These are phyloP conservation scores for Theobroma cacao DNA, from an alignment of 345 rosid species.

Conservation along the genomic window DNA sequence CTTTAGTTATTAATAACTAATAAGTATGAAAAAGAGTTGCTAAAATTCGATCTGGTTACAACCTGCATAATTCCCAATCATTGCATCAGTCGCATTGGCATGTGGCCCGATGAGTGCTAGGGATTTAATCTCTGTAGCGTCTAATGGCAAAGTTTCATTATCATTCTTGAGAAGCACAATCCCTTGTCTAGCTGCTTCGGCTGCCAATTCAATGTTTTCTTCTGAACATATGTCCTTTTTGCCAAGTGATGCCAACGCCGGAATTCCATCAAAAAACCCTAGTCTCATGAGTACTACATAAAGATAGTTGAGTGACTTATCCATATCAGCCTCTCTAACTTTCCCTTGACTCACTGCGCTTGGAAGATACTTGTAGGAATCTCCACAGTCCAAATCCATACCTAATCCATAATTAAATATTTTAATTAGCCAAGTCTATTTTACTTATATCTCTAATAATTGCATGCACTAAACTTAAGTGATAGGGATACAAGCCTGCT, in stretches of 20 bases:
- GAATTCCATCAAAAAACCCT: conserved; percentile 45
- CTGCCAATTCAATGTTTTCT: conserved; percentile 29
- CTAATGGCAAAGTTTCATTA: too few relatives aligned
- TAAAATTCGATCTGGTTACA: not conserved
- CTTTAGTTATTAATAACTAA: too few relatives aligned
- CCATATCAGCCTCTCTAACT: conserved; percentile 31
- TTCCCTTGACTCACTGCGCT: conserved; percentile 30
- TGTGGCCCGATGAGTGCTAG: too few relatives aligned
- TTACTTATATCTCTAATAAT: too few relatives aligned
- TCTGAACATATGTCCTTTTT: conserved; percentile 25
- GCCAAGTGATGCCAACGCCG: conserved; percentile 25
- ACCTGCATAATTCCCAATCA: conserved; percentile 56
- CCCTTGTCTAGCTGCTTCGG: conserved; percentile 43
- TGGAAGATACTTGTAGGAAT: conserved; percentile 15
- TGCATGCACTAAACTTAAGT: too few relatives aligned
- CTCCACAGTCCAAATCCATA: conserved; percentile 53
- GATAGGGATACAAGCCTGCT: conserved; percentile 29
- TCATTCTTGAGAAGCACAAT: conserved; percentile 44
- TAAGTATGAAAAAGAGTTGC: too few relatives aligned
- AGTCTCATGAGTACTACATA: conserved; percentile 43
- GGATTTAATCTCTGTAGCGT: too few relatives aligned
- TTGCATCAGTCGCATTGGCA: conserved; percentile 25
- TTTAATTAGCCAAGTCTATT: not conserved
- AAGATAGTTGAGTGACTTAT: conserved; percentile 28
- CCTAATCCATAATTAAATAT: conserved; percentile 1